Base-by-base conservation (phyloP, 208 protist species). In the Angomonas deanei region DNA sequence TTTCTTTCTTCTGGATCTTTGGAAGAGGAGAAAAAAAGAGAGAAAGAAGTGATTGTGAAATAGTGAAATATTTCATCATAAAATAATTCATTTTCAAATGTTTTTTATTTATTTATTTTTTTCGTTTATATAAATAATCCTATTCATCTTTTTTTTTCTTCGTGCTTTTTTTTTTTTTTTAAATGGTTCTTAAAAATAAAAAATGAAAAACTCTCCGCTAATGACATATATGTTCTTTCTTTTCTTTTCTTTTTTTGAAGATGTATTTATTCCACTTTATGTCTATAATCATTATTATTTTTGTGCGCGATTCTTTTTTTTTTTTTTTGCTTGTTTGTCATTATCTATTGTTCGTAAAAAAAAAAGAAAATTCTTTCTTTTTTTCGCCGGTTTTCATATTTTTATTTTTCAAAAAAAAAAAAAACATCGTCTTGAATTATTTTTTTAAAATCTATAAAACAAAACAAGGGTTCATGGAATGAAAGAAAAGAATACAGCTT, bases 101-200 rank as follows among this genome's bases (percentile, higher is more conserved):
- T 42, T 42, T n/a, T 42, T 42, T 42, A 42, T 42, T 42, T 42
- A 42, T 42, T 42, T 42, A 42, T 42, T 42, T 42, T 8, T 42
- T 42, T 65, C 31, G 58, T 60, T 61, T 60, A 55, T 50, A 50
- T 58, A 42, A 32, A 32, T 46, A 47, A 69, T 66, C 34, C 59
- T 64, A 24, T 58, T 70, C 13, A 64, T 56, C 39, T 52, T 65
- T 28, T 11, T 42, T 42, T 42, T 42, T 42, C 36, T 42, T 15
- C n/a, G n/a, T 42, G 8, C 15, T 42, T 42, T n/a, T n/a, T 42
- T 42, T 42, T 15, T 15, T n/a, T 42, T 42, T 42, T 42, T 15
- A 42, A 42, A 8, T 42, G 33, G 24, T 64, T 69, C 13, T 33
- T 54, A 53, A 53, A 53, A 27, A 24, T 53, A 53, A 53, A 27